phyloP scores from a whole-genome alignment of 2,329 filamentous ascomycete genomes.

The Beauveria caledonica region DNA sequence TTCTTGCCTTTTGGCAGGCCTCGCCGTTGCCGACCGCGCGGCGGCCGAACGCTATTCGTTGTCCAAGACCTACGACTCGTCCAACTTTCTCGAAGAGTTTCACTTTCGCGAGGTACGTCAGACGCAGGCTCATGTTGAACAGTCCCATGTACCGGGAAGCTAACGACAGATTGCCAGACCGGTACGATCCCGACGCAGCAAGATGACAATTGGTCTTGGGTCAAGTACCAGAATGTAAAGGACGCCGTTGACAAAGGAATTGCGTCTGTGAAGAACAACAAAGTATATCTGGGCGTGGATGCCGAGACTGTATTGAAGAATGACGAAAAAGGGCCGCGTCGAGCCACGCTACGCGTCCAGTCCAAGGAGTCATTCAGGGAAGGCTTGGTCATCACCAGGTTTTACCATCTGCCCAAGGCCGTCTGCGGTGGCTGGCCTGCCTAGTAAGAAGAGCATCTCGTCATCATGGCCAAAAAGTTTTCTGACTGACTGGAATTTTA shows the following conservation, averaged over 20 bases:
- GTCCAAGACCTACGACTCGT: conserved; percentile 14
- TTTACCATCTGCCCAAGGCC: conserved; percentile 55
- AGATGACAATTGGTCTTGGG: no score
- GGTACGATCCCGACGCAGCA: no score
- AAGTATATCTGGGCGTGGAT: conserved; percentile 28
- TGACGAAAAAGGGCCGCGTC: no score
- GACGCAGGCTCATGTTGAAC: neutral
- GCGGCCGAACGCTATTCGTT: conserved; percentile 13
- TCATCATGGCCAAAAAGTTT: neutral
- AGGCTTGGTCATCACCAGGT: conserved; percentile 58
- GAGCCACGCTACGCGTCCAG: conserved; percentile 49
- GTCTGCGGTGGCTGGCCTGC: conserved; percentile 63
- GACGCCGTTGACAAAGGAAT: conserved; percentile 24
- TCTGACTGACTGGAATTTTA: neutral
- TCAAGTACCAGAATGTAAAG: conserved; percentile 36
- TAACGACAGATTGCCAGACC: neutral
- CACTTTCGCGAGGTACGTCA: conserved; percentile 24
- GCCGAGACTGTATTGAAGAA: neutral
- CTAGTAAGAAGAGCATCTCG: conserved; percentile 31
- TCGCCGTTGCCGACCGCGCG: conserved; percentile 9
- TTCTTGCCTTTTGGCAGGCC: neutral
- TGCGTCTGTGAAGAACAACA: conserved; percentile 18
- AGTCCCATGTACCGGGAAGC: neutral
- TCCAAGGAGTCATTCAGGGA: conserved; percentile 51
- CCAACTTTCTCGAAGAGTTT: conserved; percentile 34